phyloP scores from a whole-genome alignment of 164 flowering plant species.

The Brasenia schreberi region DNA sequence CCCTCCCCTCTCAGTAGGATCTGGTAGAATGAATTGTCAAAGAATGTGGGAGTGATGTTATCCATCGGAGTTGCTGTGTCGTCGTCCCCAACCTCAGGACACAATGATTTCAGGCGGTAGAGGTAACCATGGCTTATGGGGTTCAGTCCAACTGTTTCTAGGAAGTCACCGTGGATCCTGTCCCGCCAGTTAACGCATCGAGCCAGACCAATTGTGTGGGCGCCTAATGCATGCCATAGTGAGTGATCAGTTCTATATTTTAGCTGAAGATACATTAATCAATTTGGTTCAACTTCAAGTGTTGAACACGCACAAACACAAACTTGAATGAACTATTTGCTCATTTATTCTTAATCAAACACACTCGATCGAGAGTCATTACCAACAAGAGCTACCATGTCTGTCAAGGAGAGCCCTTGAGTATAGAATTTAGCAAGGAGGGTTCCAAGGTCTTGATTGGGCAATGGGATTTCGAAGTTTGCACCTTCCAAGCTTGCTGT shows the following conservation, averaged over 20 bases:
- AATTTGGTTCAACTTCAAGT: no score
- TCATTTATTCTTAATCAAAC: no score
- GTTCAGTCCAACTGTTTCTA: constrained; percentile 23
- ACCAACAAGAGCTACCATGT: constrained; percentile 91
- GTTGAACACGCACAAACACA: no score
- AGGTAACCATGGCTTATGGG: constrained; percentile 33
- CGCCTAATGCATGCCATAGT: constrained; percentile 27
- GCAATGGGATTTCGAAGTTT: constrained; percentile 39
- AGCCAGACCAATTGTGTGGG: constrained; percentile 90
- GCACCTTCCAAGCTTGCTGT: constrained; percentile 49
- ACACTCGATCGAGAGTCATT: neutral
- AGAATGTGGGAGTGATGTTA: constrained; percentile 48
- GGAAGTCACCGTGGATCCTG: constrained; percentile 68
- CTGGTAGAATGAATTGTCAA: constrained; percentile 79
- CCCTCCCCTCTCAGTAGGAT: constrained; percentile 64
- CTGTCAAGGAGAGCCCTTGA: constrained; percentile 80
- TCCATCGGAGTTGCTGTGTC: constrained; percentile 62
- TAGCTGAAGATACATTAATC: no score
- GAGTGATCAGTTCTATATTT: no score
- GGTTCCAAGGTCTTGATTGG: constrained; percentile 37
- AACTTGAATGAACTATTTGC: no score
- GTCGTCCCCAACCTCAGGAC: constrained; percentile 42
- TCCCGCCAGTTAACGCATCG: constrained; percentile 55
- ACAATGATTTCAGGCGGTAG: constrained; percentile 29
- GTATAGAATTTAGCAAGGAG: constrained; percentile 55